Conservation (phyloP, 2,329 filamentous ascomycete species). For the Cladosporium sp. region DNA sequence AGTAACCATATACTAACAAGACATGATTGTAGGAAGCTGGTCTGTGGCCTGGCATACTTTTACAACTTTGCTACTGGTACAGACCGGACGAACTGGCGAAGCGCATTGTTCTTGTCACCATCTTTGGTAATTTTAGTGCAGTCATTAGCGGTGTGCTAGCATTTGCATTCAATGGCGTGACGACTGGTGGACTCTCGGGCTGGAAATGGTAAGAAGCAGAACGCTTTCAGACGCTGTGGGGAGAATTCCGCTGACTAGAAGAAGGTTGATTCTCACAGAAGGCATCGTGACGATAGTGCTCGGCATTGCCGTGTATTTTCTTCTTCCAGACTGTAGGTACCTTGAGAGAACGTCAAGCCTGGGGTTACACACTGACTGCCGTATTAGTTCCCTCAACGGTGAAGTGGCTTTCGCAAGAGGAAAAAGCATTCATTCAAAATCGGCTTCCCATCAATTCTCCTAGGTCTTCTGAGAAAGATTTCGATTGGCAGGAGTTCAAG, state of each 20-base stretch:
- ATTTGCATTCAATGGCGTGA: slow-evolving; percentile 34
- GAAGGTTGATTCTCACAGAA: slow-evolving; percentile 28
- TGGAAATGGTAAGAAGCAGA: not conserved
- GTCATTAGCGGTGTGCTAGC: slow-evolving; percentile 43
- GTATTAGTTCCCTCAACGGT: not conserved
- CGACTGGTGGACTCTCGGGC: not conserved
- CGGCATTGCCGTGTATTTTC: slow-evolving; percentile 48
- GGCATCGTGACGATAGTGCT: slow-evolving; percentile 46
- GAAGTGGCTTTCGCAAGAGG: slow-evolving; percentile 19
- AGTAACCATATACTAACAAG: too few species aligned
- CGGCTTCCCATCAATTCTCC: slow-evolving; percentile 42
- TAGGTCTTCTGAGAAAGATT: slow-evolving; percentile 37
- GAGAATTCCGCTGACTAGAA: not conserved
- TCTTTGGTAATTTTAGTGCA: slow-evolving; percentile 38
- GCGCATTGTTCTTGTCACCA: slow-evolving; percentile 15
- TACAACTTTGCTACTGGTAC: slow-evolving; percentile 40
- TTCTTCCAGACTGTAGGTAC: slow-evolving; percentile 52
- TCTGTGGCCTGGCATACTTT: slow-evolving; percentile 10
- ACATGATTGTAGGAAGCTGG: slow-evolving; percentile 7
- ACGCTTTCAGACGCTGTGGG: too few species aligned
- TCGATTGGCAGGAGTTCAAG: slow-evolving; percentile 38
- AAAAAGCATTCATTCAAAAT: slow-evolving; percentile 49
- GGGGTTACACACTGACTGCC: not conserved
- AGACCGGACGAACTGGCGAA: slow-evolving; percentile 43
- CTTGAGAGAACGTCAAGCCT: slow-evolving; percentile 29